phyloP scores from a whole-genome alignment of 768 basidiomycete species.

The Mycena pura region DNA sequence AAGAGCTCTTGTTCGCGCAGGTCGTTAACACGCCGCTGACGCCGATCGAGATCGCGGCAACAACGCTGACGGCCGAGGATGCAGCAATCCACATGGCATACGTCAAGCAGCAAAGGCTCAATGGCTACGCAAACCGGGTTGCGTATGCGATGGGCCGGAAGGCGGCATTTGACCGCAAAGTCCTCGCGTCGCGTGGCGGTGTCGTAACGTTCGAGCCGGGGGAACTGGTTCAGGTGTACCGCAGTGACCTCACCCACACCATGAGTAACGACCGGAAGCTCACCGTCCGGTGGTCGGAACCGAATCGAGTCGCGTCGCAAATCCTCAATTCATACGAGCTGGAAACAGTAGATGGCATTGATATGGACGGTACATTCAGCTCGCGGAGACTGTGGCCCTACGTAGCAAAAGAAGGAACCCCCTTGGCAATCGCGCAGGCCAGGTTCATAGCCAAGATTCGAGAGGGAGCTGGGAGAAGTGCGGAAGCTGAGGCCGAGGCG shows the following conservation, averaged over 20 bases:
- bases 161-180: slow-evolving; percentile 31
- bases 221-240: slow-evolving; percentile 39
- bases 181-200: slow-evolving; percentile 22
- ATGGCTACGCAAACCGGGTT: slow-evolving; percentile 32
- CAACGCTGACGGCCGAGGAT: neutral
- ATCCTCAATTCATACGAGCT: slow-evolving; percentile 25
- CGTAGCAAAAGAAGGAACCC: slow-evolving; percentile 5
- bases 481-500: neutral
- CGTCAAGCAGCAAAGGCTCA: slow-evolving; percentile 33
- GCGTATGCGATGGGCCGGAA: slow-evolving; percentile 32
- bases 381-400: slow-evolving; percentile 5
- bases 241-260: slow-evolving; percentile 35
- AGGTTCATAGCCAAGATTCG: neutral
- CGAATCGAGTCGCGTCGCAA: slow-evolving; percentile 10
- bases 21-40: slow-evolving; percentile 35
- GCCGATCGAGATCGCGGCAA: neutral
- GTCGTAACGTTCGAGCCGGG: slow-evolving; percentile 33
- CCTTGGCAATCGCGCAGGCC: slow-evolving; percentile 1
- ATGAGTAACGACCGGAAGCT: slow-evolving; percentile 38
- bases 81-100: slow-evolving; percentile 1
- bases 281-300: slow-evolving; percentile 39
- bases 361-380: slow-evolving; percentile 4
- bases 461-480: neutral
- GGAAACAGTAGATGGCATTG: slow-evolving; percentile 4
- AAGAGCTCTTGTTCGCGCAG: slow-evolving; percentile 39